phyloP scores from a whole-genome alignment of 495 filamentous ascomycete genomes.

The Annulohypoxylon stygium region DNA sequence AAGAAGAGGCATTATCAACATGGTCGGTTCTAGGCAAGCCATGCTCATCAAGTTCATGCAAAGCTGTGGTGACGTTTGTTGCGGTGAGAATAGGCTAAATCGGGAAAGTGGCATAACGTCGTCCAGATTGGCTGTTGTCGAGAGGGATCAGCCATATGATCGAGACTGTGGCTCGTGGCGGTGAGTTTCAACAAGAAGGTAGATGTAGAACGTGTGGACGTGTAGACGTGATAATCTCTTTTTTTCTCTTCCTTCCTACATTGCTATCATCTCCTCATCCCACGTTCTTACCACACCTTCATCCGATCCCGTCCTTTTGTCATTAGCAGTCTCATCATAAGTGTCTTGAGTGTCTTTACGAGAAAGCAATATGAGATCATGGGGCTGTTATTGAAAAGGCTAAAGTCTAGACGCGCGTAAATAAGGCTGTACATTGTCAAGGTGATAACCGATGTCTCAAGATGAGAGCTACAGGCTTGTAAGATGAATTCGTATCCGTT shows the following conservation, averaged over 20 bases:
- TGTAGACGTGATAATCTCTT: conserved; percentile 23
- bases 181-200: conserved; percentile 40
- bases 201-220: conserved; percentile 6
- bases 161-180: conserved; percentile 44
- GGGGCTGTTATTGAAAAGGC: not conserved
- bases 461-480: not conserved
- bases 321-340: conserved; percentile 17
- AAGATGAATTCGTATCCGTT: conserved; percentile 4
- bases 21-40: conserved; percentile 37
- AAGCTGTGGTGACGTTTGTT: conserved; percentile 39
- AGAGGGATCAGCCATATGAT: conserved; percentile 44
- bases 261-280: conserved; percentile 15
- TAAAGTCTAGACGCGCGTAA: not conserved
- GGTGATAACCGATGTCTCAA: not conserved
- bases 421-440: not conserved
- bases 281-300: conserved; percentile 24
- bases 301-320: conserved; percentile 13
- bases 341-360: conserved; percentile 9
- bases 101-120: conserved; percentile 41
- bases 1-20: conserved; percentile 29
- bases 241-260: not conserved
- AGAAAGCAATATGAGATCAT: conserved; percentile 9
- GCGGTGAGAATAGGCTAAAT: conserved; percentile 49
- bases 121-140: conserved; percentile 34
- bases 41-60: conserved; percentile 40